These are phyloP conservation scores for Halteria grandinella DNA, from an alignment of 73 alveolate genomes.

Conservation along the genomic window DNA sequence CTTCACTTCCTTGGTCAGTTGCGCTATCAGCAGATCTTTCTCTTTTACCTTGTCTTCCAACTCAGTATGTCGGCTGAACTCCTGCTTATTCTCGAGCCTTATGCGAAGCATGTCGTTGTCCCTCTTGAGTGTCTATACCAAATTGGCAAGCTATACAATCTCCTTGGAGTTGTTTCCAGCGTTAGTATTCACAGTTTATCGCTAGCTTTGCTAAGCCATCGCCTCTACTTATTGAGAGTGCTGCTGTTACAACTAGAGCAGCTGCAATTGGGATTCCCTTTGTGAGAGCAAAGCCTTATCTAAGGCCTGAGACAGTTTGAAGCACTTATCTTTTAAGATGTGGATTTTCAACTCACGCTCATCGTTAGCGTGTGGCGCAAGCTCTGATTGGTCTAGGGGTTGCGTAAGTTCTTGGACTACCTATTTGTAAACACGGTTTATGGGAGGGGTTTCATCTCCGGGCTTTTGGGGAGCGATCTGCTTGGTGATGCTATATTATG, in stretches of 20 bases:
- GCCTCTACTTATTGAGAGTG: neutral
- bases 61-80: conserved; percentile 2
- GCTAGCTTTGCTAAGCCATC: neutral
- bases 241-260: neutral
- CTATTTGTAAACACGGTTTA: no score
- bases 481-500: no score
- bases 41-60: conserved; percentile 52
- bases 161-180: conserved; percentile 37
- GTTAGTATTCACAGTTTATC: neutral
- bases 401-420: no score
- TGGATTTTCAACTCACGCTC: no score
- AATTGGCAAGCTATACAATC: neutral
- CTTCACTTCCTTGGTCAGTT: conserved; percentile 42
- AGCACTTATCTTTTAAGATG: conserved; percentile 17
- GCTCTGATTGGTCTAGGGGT: no score
- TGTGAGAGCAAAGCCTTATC: conserved; percentile 13
- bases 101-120: conserved; percentile 2
- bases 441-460: no score
- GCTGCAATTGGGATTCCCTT: neutral
- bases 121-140: conserved; percentile 15
- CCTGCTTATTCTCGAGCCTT: conserved; percentile 33
- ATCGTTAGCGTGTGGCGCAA: no score
- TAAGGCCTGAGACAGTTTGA: conserved; percentile 27
- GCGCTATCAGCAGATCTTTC: conserved; percentile 7
- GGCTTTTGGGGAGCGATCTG: no score